A percentile compares a stretch with the other conserved stretches of the same genome.
Evolutionary conservation across 208 protist genomes (phyloP).

Genomic region (Leishmania aethiopica): DNA sequence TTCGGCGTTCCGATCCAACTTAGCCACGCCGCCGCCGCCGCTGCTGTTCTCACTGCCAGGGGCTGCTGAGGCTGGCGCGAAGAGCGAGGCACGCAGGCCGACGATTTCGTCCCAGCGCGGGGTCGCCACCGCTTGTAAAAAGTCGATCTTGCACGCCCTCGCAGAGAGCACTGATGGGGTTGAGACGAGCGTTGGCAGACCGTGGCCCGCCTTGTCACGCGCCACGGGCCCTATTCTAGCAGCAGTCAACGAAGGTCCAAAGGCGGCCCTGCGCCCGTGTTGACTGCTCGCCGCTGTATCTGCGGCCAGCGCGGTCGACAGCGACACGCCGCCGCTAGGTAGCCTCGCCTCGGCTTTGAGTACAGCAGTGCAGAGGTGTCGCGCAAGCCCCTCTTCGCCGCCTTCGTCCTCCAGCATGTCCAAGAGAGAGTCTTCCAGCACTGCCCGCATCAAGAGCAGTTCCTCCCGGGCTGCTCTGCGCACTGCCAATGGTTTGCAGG

Average conservation of each 20-base stretch:
- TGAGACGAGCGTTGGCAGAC: background rate
- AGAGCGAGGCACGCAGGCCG: slow-evolving; percentile 20
- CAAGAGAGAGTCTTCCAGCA: slow-evolving; percentile 2
- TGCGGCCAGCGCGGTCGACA: background rate
- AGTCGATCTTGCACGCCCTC: slow-evolving; percentile 10
- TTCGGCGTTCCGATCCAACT: background rate
- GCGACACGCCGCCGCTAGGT: background rate
- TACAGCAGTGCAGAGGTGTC: background rate
- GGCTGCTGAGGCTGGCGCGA: background rate
- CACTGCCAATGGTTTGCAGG: background rate
- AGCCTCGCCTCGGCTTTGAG: background rate
- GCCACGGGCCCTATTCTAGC: background rate
- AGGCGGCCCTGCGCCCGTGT: background rate
- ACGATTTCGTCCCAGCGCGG: slow-evolving; percentile 29
- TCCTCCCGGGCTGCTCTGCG: slow-evolving; percentile 25
- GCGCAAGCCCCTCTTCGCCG: background rate
- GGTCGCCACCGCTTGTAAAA: slow-evolving; percentile 23
- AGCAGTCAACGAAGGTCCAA: background rate
- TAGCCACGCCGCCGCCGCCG: background rate
- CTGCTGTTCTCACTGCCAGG: background rate
- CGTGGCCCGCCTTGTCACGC: background rate
- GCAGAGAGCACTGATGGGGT: background rate
- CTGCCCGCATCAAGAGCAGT: slow-evolving; percentile 9
- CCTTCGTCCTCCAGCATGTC: background rate
- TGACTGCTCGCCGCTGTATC: background rate